Base-by-base conservation (phyloP, 2,329 filamentous ascomycete species). In the Penicillium sp. region DNA sequence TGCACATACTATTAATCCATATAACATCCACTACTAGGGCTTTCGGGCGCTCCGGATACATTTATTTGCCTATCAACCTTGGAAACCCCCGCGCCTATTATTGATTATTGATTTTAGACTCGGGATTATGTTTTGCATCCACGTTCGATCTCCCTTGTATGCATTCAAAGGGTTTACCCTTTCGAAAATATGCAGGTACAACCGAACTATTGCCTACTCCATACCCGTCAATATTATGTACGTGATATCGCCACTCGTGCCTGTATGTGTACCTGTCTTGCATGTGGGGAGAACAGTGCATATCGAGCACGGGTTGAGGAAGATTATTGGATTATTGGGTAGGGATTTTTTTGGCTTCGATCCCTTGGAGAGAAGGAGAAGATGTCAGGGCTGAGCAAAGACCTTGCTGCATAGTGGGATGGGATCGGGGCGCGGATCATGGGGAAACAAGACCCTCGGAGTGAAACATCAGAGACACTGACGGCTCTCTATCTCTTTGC, bases 181-280 rank as follows among this genome's bases (percentile, higher is more conserved):
- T 46, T 22, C 31, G 43, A 25, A 31, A 33, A 36, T 49, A 54
- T 54, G 51, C 51, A 54, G 51, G 51, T 48, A 50, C 44, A 49
- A 19, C 1, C 8, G 35, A 25, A 31, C 46, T 55, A 50, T 55
- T 51, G 47, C 35, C 40, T 41, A 45, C 30, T 33, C 5, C 17
- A 2, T 45, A 40, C 31, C 40, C 26, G 41, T 31, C 42, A 25
- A 36, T 49, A 54, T 14, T 38, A 55, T 44, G 52, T 55, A 31
- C 40, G 47, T 50, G 48, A 40, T 51, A 12, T 51, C 28, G 36
- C 33, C 47, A 51, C 53, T 55, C 53, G 53, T 55, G 53, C 35
- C 40, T 36, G 52, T 54, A 9, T 50, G 19, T 51, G 31, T 38
- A 31, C 46, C 31, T 53, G 30, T 49, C 44, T 53, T 53, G 37